These are phyloP conservation scores for Klebsormidium nitens DNA, from an alignment of 139 green algal genomes.

Conservation along the genomic window DNA sequence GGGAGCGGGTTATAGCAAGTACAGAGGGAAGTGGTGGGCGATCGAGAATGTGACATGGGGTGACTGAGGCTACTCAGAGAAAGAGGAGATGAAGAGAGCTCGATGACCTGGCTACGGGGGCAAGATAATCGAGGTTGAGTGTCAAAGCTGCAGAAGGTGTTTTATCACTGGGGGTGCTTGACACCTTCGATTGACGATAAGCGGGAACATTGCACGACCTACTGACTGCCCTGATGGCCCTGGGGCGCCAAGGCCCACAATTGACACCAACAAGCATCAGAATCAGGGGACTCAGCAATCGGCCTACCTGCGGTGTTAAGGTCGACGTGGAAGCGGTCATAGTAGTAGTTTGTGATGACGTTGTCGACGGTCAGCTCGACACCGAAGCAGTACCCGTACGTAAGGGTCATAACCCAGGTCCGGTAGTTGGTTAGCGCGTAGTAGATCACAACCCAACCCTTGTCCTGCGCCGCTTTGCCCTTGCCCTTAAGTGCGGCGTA, in stretches of 20 bases:
- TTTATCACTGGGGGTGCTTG: no score
- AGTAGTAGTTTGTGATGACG: conserved; percentile 61
- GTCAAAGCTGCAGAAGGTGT: no score
- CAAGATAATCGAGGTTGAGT: no score
- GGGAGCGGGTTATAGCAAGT: neutral
- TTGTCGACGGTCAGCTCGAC: conserved; percentile 82
- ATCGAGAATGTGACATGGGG: neutral
- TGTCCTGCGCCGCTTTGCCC: conserved; percentile 49
- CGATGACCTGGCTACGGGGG: no score
- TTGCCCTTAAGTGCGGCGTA: conserved; percentile 65
- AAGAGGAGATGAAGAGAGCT: no score
- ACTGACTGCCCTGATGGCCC: no score
- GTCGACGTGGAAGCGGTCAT: conserved; percentile 59
- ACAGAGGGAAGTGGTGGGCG: neutral
- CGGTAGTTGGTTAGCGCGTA: conserved; percentile 55
- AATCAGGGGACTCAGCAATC: no score
- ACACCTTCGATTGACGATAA: no score
- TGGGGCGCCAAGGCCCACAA: no score
- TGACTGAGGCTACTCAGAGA: no score
- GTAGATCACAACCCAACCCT: conserved; percentile 54
- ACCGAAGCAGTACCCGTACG: conserved; percentile 66
- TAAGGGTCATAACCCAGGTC: conserved; percentile 56
- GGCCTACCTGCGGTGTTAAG: conserved; percentile 46
- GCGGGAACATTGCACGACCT: no score
- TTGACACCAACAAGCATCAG: no score